Evolutionary conservation across 176 grass and related monocot species (phyloP).

Genomic region (Aegilops bicornis): DNA sequence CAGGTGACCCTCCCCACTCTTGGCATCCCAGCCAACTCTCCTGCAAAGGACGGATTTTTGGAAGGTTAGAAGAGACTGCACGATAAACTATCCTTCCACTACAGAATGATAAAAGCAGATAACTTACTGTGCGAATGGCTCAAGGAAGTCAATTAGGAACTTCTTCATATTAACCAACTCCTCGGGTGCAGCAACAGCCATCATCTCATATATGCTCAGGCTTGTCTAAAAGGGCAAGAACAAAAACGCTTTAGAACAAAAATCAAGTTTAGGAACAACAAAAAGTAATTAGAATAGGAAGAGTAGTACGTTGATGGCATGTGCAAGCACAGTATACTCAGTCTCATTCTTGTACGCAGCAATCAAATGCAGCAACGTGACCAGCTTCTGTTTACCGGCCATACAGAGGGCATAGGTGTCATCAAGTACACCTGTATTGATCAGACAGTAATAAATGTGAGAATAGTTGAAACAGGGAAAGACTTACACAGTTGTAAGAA

Average conservation of each 20-base stretch:
- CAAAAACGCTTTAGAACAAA: constrained; percentile 17
- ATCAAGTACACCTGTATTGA: constrained; percentile 79
- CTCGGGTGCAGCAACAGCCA: constrained; percentile 74
- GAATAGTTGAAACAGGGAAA: background rate
- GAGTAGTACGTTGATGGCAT: constrained; percentile 47
- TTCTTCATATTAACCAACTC: constrained; percentile 63
- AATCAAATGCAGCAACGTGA: constrained; percentile 72
- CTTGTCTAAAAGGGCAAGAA: constrained; percentile 53
- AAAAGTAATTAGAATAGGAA: constrained; percentile 19
- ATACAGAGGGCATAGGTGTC: constrained; percentile 83
- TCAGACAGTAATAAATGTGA: constrained; percentile 35
- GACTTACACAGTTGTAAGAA: constrained; percentile 6
- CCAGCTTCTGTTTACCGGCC: constrained; percentile 81
- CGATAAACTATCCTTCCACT: constrained; percentile 15
- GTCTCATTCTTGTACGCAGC: constrained; percentile 74
- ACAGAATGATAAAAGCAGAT: constrained; percentile 4
- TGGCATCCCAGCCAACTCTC: constrained; percentile 86
- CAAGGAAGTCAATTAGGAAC: constrained; percentile 77
- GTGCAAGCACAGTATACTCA: constrained; percentile 77
- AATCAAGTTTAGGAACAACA: constrained; percentile 7
- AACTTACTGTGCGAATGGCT: constrained; percentile 70
- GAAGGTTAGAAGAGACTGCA: constrained; percentile 22
- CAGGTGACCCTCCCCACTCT: constrained; percentile 63
- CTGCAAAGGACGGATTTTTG: constrained; percentile 29
- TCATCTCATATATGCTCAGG: constrained; percentile 52